Conservation (phyloP, 257 asterid species). For the Salvia splendens region DNA sequence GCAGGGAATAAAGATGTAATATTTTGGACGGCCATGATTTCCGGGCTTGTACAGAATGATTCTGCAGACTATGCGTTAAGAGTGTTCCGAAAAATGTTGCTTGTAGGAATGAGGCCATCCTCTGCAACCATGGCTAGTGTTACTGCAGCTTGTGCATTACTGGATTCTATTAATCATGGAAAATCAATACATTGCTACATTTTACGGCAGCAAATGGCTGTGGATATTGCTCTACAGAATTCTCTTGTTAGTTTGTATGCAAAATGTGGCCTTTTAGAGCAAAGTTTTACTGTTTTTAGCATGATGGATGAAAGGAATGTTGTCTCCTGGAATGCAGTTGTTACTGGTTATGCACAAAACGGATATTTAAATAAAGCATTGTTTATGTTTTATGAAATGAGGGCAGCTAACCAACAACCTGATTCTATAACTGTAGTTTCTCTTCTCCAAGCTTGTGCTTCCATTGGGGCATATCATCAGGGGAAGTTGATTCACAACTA, state of each 20-base stretch:
- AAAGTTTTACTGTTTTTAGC: slow-evolving; percentile 53
- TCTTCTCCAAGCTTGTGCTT: slow-evolving; percentile 85
- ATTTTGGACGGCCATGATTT: slow-evolving; percentile 24
- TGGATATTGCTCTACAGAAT: slow-evolving; percentile 58
- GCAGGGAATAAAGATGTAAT: slow-evolving; percentile 57
- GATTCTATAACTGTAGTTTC: slow-evolving; percentile 72
- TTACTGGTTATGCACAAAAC: slow-evolving; percentile 65
- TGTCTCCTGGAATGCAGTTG: slow-evolving; percentile 40
- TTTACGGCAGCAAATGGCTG: slow-evolving; percentile 50
- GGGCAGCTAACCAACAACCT: slow-evolving; percentile 48
- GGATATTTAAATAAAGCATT: slow-evolving; percentile 56
- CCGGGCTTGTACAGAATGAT: slow-evolving; percentile 49
- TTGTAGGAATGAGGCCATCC: slow-evolving; percentile 50
- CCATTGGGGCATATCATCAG: slow-evolving; percentile 75
- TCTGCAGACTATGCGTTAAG: slow-evolving; percentile 59
- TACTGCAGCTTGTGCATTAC: slow-evolving; percentile 80
- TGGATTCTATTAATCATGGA: slow-evolving; percentile 60
- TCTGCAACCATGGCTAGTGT: slow-evolving; percentile 66
- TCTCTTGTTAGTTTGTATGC: slow-evolving; percentile 80
- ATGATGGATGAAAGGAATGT: slow-evolving; percentile 64
- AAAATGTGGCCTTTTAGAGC: slow-evolving; percentile 64
- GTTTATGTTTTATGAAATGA: slow-evolving; percentile 65
- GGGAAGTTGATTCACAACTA: slow-evolving; percentile 78
- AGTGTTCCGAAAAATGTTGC: slow-evolving; percentile 57
- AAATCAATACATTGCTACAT: slow-evolving; percentile 65